Percentiles rank a stretch among this genome's conserved stretches.
phyloP scores from a whole-genome alignment of 176 grass and related monocot species.

The Olyra latifolia region DNA sequence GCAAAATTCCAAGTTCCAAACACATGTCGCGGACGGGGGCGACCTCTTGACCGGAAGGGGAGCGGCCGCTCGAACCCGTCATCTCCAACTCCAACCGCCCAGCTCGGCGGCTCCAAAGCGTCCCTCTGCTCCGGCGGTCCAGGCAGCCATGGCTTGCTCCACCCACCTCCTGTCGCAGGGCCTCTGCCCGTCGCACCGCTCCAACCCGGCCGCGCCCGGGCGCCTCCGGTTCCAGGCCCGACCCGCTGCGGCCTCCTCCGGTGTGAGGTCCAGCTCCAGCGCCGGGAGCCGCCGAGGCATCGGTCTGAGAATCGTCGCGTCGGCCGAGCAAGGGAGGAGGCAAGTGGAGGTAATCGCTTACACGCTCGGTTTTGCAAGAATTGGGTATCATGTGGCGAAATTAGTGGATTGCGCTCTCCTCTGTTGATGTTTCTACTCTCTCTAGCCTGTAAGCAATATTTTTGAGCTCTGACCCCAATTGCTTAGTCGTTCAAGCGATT shows the following conservation, averaged over 20 bases:
- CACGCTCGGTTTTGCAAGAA: not conserved
- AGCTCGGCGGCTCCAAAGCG: no score
- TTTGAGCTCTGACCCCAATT: not conserved
- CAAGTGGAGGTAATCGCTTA: slow-evolving; percentile 71
- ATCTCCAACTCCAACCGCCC: not conserved
- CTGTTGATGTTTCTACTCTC: not conserved
- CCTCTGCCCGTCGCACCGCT: slow-evolving; percentile 40
- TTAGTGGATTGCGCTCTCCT: not conserved
- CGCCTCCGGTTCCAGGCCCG: slow-evolving; percentile 32
- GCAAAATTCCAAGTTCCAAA: slow-evolving; percentile 28
- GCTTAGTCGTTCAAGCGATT: not conserved
- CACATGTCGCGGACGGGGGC: slow-evolving; percentile 38
- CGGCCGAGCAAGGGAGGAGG: slow-evolving; percentile 48
- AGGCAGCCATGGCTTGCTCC: slow-evolving; percentile 59
- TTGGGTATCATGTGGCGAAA: no score
- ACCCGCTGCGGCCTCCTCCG: slow-evolving; percentile 1
- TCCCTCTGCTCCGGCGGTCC: not conserved
- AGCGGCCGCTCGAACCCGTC: not conserved
- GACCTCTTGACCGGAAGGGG: slow-evolving; percentile 20
- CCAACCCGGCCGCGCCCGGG: not conserved
- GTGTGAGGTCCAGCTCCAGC: slow-evolving; percentile 20
- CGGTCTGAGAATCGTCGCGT: slow-evolving; percentile 45
- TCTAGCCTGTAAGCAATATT: not conserved
- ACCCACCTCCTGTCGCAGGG: slow-evolving; percentile 66
- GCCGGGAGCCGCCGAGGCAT: slow-evolving; percentile 13